A percentile compares a stretch with the other conserved stretches of the same genome.
Conservation (phyloP, 2,329 filamentous ascomycete genomes). For the Colletotrichum sansevieriae region DNA sequence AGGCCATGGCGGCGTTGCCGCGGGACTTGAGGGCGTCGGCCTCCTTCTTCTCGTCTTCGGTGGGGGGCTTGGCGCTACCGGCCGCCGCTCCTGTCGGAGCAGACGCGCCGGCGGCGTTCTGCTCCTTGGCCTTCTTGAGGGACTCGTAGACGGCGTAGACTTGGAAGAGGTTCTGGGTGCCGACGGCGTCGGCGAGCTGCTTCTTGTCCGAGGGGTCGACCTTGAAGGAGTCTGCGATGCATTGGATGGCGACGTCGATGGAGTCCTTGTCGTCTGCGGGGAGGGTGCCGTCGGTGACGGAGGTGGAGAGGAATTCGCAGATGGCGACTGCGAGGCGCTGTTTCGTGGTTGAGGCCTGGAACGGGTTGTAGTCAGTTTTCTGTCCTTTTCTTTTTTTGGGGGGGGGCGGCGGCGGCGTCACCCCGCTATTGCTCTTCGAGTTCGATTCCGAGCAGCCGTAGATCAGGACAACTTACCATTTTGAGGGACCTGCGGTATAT, state of each 20-base stretch:
- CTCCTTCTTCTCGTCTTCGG: constrained; percentile 77
- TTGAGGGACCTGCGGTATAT: constrained; percentile 12
- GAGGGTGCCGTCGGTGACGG: constrained; percentile 89
- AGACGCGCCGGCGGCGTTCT: not conserved
- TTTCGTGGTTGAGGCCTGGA: constrained; percentile 64
- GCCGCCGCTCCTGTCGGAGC: constrained; percentile 50
- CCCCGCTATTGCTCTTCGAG: no score
- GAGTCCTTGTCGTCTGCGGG: constrained; percentile 90
- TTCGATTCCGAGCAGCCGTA: not conserved
- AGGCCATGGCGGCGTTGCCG: constrained; percentile 94
- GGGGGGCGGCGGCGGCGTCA: no score
- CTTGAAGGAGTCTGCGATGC: constrained; percentile 95
- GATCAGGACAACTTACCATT: constrained; percentile 21
- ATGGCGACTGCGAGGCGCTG: constrained; percentile 97
- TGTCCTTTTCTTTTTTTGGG: not conserved
- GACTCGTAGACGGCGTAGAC: constrained; percentile 99
- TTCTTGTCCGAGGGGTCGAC: constrained; percentile 85
- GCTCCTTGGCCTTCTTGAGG: constrained; percentile 71
- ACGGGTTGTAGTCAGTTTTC: not conserved
- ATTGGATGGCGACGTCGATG: constrained; percentile 93
- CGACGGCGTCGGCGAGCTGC: constrained; percentile 81
- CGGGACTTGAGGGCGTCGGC: constrained; percentile 90
- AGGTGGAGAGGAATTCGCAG: constrained; percentile 92
- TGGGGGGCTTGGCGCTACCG: constrained; percentile 50
- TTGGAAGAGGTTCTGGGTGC: constrained; percentile 86